Evolutionary conservation across 148 eudicot species (phyloP).

Genomic region (Polygonum aviculare): DNA sequence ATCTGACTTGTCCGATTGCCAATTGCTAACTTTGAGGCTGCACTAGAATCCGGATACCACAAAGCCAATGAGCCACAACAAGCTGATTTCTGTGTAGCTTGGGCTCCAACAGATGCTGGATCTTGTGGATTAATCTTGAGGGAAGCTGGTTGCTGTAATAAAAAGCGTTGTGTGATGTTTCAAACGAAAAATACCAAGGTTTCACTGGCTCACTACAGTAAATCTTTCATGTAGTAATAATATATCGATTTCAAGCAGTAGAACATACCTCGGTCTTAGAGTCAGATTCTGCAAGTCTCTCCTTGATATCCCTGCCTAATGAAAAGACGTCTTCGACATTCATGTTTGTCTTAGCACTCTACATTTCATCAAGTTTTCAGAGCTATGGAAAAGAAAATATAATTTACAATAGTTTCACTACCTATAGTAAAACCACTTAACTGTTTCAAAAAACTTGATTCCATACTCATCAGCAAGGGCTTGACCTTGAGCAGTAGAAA

Average conservation of each 20-base stretch:
- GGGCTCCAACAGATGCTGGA: slow-evolving; percentile 4
- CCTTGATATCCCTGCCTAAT: slow-evolving; percentile 9
- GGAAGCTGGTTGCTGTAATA: background rate
- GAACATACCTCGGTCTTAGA: slow-evolving; percentile 11
- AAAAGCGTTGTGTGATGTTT: background rate
- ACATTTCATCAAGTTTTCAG: background rate
- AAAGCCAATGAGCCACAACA: slow-evolving; percentile 8
- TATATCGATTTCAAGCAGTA: background rate
- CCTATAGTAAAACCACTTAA: background rate
- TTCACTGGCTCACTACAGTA: background rate
- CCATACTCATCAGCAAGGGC: slow-evolving; percentile 5
- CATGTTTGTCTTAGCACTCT: slow-evolving; percentile 12
- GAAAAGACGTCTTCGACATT: slow-evolving; percentile 11
- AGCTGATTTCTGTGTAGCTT: slow-evolving; percentile 10
- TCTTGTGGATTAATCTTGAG: slow-evolving; percentile 10
- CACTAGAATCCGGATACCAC: too few species aligned
- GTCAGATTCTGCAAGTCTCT: slow-evolving; percentile 9
- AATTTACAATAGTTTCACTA: background rate
- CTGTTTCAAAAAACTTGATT: background rate
- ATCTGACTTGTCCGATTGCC: too few species aligned
- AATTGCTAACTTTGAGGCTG: too few species aligned
- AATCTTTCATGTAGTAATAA: background rate
- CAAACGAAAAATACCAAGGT: background rate
- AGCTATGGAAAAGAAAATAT: background rate
- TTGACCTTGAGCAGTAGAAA: background rate